A percentile compares a stretch with the other conserved stretches of the same genome.
These are phyloP conservation scores for Encephalitozoon hellem DNA, from an alignment of 371 early-diverging fungal genomes.

Conservation along the genomic window DNA sequence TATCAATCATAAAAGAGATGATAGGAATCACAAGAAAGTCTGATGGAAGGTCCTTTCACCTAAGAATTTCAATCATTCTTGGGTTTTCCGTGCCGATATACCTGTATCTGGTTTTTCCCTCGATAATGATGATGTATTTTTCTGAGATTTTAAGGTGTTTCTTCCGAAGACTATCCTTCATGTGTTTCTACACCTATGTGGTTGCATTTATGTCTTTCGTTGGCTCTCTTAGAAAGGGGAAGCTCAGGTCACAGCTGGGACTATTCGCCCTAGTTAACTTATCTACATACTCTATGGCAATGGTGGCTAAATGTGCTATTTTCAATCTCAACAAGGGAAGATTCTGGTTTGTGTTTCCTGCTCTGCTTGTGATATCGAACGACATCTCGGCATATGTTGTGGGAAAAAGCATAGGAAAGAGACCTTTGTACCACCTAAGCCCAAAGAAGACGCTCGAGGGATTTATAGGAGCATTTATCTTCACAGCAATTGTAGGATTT, in stretches of 20 bases:
- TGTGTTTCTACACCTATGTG: conserved; percentile 25
- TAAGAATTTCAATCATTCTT: background rate
- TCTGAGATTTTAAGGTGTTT: background rate
- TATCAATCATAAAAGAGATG: conserved; percentile 36
- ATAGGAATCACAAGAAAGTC: conserved; percentile 16
- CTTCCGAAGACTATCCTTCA: background rate
- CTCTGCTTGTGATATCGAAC: conserved; percentile 81
- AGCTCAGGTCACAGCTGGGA: conserved; percentile 71
- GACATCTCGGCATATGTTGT: conserved; percentile 91
- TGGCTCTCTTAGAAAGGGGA: conserved; percentile 73
- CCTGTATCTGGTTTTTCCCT: background rate
- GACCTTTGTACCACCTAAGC: conserved; percentile 78
- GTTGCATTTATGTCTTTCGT: conserved; percentile 80
- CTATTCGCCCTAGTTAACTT: conserved; percentile 90
- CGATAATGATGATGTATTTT: conserved; percentile 27
- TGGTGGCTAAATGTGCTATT: conserved; percentile 79
- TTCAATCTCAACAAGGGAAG: conserved; percentile 89
- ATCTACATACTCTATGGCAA: conserved; percentile 73
- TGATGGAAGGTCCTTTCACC: background rate
- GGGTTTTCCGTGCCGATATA: background rate
- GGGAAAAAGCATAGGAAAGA: conserved; percentile 82
- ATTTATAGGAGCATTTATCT: conserved; percentile 80
- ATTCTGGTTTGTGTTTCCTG: conserved; percentile 82
- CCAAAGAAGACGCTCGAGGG: conserved; percentile 99
- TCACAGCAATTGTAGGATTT: conserved; percentile 74